Percentiles rank a stretch among this genome's conserved stretches.
phyloP scores from a whole-genome alignment of 2,329 filamentous ascomycete species.

The Cladosporium sp. region DNA sequence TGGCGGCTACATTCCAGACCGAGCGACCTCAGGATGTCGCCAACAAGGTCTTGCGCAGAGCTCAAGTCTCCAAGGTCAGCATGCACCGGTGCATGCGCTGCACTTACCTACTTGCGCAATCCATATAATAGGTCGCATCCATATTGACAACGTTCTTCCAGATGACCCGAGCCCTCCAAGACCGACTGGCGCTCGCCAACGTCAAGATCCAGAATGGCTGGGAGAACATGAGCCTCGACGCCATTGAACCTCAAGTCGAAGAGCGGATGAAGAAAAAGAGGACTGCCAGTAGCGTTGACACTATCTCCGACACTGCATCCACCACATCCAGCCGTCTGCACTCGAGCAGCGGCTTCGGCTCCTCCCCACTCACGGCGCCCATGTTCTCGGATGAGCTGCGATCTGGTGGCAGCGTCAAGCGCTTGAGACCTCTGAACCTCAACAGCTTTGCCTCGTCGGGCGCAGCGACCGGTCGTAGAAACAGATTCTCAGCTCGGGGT shows the following conservation, averaged over 20 bases:
- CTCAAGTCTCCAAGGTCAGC: constrained; percentile 35
- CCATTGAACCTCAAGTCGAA: constrained; percentile 77
- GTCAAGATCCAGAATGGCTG: constrained; percentile 96
- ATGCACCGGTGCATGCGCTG: neutral
- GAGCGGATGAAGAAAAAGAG: constrained; percentile 71
- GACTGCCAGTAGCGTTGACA: constrained; percentile 58
- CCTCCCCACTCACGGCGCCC: constrained; percentile 75
- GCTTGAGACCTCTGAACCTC: constrained; percentile 20
- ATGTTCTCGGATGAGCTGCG: constrained; percentile 79
- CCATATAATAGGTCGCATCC: neutral
- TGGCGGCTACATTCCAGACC: constrained; percentile 24
- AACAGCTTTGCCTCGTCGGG: constrained; percentile 22
- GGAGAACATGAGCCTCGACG: constrained; percentile 81
- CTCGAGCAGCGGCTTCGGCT: constrained; percentile 63
- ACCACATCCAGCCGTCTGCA: constrained; percentile 73
- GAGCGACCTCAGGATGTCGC: constrained; percentile 31
- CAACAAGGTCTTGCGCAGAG: constrained; percentile 31
- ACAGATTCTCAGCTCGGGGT: constrained; percentile 24
- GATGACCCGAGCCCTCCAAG: constrained; percentile 90
- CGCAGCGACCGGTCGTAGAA: constrained; percentile 27
- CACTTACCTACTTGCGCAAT: neutral
- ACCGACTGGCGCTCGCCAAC: constrained; percentile 88
- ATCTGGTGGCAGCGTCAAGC: constrained; percentile 49
- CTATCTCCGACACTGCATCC: constrained; percentile 80
- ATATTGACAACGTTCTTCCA: constrained; percentile 36